Base-by-base conservation (phyloP, 345 rosid species). In the Ceriops decandra region DNA sequence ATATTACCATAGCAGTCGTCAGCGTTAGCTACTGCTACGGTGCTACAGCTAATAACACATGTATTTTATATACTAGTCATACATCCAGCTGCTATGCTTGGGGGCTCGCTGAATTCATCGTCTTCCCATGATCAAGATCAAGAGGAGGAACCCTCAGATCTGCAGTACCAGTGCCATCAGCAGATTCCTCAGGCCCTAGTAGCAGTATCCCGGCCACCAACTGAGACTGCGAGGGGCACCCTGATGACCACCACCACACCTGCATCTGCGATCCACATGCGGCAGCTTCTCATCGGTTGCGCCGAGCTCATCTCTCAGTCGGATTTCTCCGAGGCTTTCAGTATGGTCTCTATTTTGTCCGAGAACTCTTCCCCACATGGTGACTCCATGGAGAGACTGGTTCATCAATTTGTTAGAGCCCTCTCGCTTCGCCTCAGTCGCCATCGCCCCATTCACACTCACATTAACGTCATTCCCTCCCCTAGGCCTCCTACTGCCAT, bases 331-430 rank as follows among this genome's bases (percentile, higher is more conserved):
- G 84, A 91, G 26, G 97, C 97, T 22, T 85, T 75, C 68, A 87
- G 88, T 70, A 77, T 91, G 30, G 72, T 91, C 69, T 73, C 90
- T 47, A 52, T 86, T 63, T 77, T 89, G 51, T 80, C 86, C 3
- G 26, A 85, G 5, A 76, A 62, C 82, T 88, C 95, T 22, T 88
- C 95, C 46, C 90, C 96, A 58, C 76, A 77, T 21, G 98, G 99
- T 0, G 99, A 95, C 52, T 89, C 99, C 27, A 79, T 81, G 6
- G 91, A 95, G 76, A 73, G 97, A 31, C 70, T 91, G 4, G 84
- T 82, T 30, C 80, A 91, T 68, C 95, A 91, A 62, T 95, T 95
- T 70, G 61, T 84, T n/a, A 83, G 73, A 77, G 96, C 99, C 62
- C 85, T 95, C 72, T 89, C 91, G 53, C 69, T 85, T 67, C 91